Percentiles rank a stretch among this genome's conserved stretches.
Conservation (phyloP, 495 filamentous ascomycete genomes). For the Diplogelasinospora grovesii region DNA sequence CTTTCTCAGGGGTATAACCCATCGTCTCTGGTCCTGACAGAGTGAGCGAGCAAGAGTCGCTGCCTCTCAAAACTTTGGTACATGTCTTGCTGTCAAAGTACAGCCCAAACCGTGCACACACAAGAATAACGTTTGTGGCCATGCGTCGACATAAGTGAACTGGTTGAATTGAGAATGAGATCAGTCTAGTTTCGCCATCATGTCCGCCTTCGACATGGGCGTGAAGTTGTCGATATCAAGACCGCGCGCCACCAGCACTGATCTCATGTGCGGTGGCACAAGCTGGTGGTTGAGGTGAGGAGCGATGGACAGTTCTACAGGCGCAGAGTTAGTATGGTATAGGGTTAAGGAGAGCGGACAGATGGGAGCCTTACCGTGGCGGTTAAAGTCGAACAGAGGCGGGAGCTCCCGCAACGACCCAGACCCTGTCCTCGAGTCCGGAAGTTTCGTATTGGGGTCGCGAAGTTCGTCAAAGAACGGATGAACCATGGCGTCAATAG, state of each 20-base stretch:
- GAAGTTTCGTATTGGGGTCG: slow-evolving; percentile 78
- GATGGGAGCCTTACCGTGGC: slow-evolving; percentile 77
- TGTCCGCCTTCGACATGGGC: slow-evolving; percentile 84
- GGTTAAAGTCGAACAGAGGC: slow-evolving; percentile 84
- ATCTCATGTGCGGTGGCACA: slow-evolving; percentile 74
- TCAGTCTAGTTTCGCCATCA: slow-evolving; percentile 98
- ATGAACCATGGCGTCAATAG: slow-evolving; percentile 95
- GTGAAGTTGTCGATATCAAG: slow-evolving; percentile 92
- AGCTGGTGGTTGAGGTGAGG: slow-evolving; percentile 80
- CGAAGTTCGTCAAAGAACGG: slow-evolving; percentile 97
- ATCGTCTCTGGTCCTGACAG: slow-evolving; percentile 22
- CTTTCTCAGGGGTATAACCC: slow-evolving; percentile 15
- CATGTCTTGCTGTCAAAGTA: slow-evolving; percentile 23
- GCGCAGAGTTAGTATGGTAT: background rate
- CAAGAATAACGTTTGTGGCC: slow-evolving; percentile 11
- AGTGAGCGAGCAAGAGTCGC: slow-evolving; percentile 19
- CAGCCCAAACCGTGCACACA: slow-evolving; percentile 17
- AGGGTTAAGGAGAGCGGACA: slow-evolving; percentile 5
- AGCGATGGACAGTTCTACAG: slow-evolving; percentile 85
- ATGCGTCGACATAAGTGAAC: slow-evolving; percentile 11
- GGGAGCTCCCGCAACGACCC: slow-evolving; percentile 73
- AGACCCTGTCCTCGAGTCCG: slow-evolving; percentile 85
- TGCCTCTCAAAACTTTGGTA: slow-evolving; percentile 17
- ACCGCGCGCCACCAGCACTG: slow-evolving; percentile 65
- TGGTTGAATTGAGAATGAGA: slow-evolving; percentile 5